Evolutionary conservation across 306 rosid genomes (phyloP), one percentile per base, ranked within the genome.

Genomic region (Cicer yamashitae): DNA sequence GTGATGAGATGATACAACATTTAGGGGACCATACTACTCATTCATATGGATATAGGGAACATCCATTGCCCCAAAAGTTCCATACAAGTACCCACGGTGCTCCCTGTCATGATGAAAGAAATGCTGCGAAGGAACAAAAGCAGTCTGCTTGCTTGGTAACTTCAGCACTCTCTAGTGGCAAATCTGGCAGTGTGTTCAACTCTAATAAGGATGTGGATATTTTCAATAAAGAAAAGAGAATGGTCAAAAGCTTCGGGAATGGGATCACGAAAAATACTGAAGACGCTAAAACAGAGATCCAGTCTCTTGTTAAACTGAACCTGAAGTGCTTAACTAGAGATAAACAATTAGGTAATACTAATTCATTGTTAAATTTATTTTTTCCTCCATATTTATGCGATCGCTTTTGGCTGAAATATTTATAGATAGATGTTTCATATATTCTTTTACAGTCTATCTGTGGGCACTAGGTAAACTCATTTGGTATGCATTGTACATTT

Each of bases 301-400:
- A 71, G 76, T 83, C 90, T 73, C 87, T 93, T 70, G 98, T 93
- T 63, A 93, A 93, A 86, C 84, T 80, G 62, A 90, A 89, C 77
- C 78, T 89, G 86, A 93, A 90, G 83, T 77, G 79, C 81, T 80
- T 90, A 48, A 85, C 79, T 79, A 77, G 71, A 70, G 86, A 82
- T 80, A 84, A 83, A 73, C 79, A 14, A 12, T 47, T 93, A 82
- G 94, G 97, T 91, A 89, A 70, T 47, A 47, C 22, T 47, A 47
- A 10, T 30, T 74, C 44, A 60, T 56, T 64, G 30, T 71, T 44
- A 25, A 47, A 10, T n/a, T 34, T 66, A 10, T 22, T 18, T 46
- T 34, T 63, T 18, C 18, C 70, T 39, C 7, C 17, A 48, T 62
- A 22, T 56, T 56, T 43, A 60, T 46, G 25, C 2, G 6, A 40